phyloP scores from a whole-genome alignment of 176 grass and related monocot genomes.

The Echinochloa phyllopogon region DNA sequence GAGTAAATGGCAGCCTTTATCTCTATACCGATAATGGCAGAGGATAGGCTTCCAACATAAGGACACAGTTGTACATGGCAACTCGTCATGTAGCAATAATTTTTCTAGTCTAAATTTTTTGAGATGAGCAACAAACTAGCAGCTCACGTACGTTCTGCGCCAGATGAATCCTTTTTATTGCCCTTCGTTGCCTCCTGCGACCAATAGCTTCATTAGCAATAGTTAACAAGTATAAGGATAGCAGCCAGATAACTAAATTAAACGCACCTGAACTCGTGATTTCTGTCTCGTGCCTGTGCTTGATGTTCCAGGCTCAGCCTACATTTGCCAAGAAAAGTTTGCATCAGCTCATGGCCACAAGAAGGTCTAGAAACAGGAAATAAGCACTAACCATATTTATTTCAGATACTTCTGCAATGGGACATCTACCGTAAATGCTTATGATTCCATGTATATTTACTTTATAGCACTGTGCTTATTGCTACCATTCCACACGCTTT shows the following conservation, averaged over 20 bases:
- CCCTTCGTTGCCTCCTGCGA: slow-evolving; percentile 41
- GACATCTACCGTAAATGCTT: not conserved
- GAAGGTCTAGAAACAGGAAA: slow-evolving; percentile 19
- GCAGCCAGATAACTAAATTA: slow-evolving; percentile 7
- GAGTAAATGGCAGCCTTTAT: not conserved
- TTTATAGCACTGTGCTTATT: not conserved
- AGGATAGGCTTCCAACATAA: not conserved
- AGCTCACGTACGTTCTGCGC: slow-evolving; percentile 48
- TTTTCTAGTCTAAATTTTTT: slow-evolving; percentile 9
- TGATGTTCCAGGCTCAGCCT: slow-evolving; percentile 59
- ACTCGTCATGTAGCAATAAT: not conserved
- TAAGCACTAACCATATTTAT: slow-evolving; percentile 34
- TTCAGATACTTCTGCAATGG: not conserved
- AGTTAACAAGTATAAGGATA: slow-evolving; percentile 1
- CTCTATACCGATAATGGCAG: not conserved
- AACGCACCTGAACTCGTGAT: slow-evolving; percentile 48
- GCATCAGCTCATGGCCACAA: slow-evolving; percentile 23
- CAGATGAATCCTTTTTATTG: slow-evolving; percentile 26
- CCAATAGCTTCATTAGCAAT: slow-evolving; percentile 15
- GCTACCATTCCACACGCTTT: not conserved
- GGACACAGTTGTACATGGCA: not conserved
- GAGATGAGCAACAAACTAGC: not conserved
- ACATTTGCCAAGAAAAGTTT: slow-evolving; percentile 19
- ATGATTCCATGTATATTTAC: slow-evolving; percentile 18
- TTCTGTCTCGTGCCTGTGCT: slow-evolving; percentile 43